phyloP scores from a whole-genome alignment of 352 stramenopile species.

The Thalassiosira hispida region DNA sequence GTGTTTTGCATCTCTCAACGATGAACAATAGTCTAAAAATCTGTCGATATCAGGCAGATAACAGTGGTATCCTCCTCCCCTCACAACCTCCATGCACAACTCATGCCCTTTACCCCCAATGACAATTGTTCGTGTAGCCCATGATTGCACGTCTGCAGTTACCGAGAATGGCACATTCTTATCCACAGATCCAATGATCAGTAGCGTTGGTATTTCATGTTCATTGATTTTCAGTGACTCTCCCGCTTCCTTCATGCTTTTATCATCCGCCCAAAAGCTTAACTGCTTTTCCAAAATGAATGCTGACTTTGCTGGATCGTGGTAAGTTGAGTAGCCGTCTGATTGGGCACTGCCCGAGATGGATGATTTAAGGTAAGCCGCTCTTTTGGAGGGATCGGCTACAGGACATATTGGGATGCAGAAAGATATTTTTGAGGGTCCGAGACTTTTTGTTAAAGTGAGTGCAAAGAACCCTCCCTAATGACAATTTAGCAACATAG shows the following conservation, averaged over 20 bases:
- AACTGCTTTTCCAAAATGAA: conserved; percentile 46
- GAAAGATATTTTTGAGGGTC: conserved; percentile 23
- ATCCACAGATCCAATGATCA: conserved; percentile 49
- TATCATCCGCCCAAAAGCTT: conserved; percentile 31
- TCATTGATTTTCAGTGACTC: conserved; percentile 21
- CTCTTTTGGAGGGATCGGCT: conserved; percentile 39
- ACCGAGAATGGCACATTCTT: conserved; percentile 53
- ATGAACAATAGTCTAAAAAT: conserved; percentile 35
- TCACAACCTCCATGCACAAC: conserved; percentile 34
- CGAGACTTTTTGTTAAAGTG: conserved; percentile 22
- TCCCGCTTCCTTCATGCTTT: conserved; percentile 28
- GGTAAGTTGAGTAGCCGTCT: conserved; percentile 10
- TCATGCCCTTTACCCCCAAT: conserved; percentile 53
- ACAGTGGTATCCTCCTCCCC: conserved; percentile 23
- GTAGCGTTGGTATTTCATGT: conserved; percentile 38
- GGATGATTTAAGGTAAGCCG: conserved; percentile 44
- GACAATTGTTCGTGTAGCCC: conserved; percentile 52
- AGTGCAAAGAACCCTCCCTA: conserved; percentile 50
- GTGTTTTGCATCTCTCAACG: background rate
- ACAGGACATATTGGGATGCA: conserved; percentile 55
- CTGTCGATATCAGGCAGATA: conserved; percentile 32
- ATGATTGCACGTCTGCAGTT: conserved; percentile 33
- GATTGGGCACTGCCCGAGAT: conserved; percentile 18
- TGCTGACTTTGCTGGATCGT: conserved; percentile 29
- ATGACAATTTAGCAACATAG: background rate